Base-by-base conservation (phyloP, 441 rosid species). In the Erysimum cheiri region DNA sequence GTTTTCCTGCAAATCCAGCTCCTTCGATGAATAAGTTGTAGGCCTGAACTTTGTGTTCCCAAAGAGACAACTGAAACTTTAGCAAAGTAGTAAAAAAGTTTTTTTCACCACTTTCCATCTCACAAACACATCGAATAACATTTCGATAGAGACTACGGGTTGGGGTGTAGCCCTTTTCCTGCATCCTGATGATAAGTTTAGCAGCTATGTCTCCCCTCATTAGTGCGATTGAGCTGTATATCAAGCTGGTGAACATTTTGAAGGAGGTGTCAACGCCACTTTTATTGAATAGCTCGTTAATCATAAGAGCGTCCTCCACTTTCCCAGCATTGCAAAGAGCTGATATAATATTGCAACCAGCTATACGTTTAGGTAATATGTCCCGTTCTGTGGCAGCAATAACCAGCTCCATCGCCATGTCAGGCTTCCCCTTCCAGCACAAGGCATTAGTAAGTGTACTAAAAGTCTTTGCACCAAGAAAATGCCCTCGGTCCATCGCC, bases 161-260 rank as follows among this genome's bases (percentile, higher is more conserved):
- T 24, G 90, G 84, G 13, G 8, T 52, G 71, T 84, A 80, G 61
- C 91, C 96, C 69, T 81, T 89, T 35, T 85, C 83, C 73, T 86
- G 97, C 98, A 92, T 90, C 70, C 85, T 87, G 57, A 83, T 60
- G 41, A 95, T 85, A 72, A 95, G 91, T 72, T 73, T 77, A 36
- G 84, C 82, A 43, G 93, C 91, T 71, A 83, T 66, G 76, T 90
- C 91, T 43, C 80, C 86, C 80, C 80, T 85, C 69, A 79, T 76
- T 32, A 73, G 70, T 74, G 73, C 73, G 64, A 15, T 68, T 70
- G 90, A 79, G 67, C 90, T 90, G 44, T 15, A 52, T 70, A 95
- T 92, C 85, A 92, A 80, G 43, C 70, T 55, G 46, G 54, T 0
- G 73, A 77, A 90, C 74, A 82, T 69, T 29, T 8, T 28, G 28